A percentile compares a stretch with the other conserved stretches of the same genome.
Evolutionary conservation across 768 basidiomycete genomes (phyloP).

Genomic region (Dioszegia crocea): DNA sequence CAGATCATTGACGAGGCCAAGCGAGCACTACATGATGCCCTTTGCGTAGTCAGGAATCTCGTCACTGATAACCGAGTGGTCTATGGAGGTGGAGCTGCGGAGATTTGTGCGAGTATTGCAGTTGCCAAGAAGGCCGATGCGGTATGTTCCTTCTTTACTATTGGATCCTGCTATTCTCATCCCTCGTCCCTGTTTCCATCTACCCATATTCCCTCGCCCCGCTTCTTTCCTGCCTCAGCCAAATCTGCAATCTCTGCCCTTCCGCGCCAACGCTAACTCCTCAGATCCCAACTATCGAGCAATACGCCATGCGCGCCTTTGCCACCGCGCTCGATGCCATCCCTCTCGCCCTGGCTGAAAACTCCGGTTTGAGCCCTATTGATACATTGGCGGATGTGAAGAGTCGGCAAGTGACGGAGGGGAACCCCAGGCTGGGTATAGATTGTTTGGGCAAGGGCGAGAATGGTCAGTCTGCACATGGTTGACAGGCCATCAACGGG

Average conservation of each 20-base stretch:
- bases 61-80: conserved; percentile 94
- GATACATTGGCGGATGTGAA: conserved; percentile 95
- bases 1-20: conserved; percentile 99
- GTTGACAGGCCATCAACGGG: too few species aligned
- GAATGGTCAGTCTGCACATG: conserved; percentile 63
- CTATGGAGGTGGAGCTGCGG: conserved; percentile 96
- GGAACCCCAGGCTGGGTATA: conserved; percentile 79
- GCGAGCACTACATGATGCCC: conserved; percentile 92
- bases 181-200: too few species aligned
- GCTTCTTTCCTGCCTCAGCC: too few species aligned
- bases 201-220: too few species aligned
- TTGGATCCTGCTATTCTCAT: neutral
- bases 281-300: conserved; percentile 92
- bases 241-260: too few species aligned
- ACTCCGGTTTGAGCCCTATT: conserved; percentile 92
- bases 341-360: conserved; percentile 93
- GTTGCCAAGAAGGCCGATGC: conserved; percentile 93
- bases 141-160: conserved; percentile 52
- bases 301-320: conserved; percentile 99
- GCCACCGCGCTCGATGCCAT: conserved; percentile 90
- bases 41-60: conserved; percentile 93
- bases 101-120: conserved; percentile 90
- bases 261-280: too few species aligned
- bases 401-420: conserved; percentile 82
- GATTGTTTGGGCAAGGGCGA: conserved; percentile 82